Evolutionary conservation across 371 early-diverging fungal species (phyloP).

Genomic region (Actinomortierella ambigua): DNA sequence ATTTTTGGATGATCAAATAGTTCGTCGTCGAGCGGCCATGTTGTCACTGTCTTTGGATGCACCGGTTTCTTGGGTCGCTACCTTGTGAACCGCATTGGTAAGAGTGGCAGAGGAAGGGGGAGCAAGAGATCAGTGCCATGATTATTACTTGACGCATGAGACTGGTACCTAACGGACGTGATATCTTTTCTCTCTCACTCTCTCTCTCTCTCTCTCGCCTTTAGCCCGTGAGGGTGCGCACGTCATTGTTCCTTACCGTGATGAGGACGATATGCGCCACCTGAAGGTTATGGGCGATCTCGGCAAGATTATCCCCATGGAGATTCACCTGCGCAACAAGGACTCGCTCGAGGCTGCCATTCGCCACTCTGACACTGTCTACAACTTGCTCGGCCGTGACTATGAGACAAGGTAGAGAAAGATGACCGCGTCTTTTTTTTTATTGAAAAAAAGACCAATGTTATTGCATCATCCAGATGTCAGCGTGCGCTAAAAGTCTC

Average conservation of each 20-base stretch:
- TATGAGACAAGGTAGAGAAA: constrained; percentile 82
- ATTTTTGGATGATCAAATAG: constrained; percentile 35
- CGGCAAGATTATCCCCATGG: constrained; percentile 91
- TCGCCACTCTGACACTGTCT: constrained; percentile 92
- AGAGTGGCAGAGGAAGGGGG: constrained; percentile 1
- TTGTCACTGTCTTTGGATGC: constrained; percentile 95
- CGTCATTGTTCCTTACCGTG: constrained; percentile 92
- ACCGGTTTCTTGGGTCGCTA: constrained; percentile 97
- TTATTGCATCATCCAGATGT: no score
- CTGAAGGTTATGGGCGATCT: constrained; percentile 93
- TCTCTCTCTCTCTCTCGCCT: neutral
- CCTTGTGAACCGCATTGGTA: constrained; percentile 89
- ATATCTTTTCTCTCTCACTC: no score
- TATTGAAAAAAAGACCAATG: no score
- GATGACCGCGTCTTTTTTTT: no score
- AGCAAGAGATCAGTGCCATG: no score
- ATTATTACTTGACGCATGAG: no score
- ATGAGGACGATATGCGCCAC: constrained; percentile 84
- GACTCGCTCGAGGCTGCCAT: constrained; percentile 83
- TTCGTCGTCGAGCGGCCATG: constrained; percentile 81
- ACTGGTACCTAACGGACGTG: no score
- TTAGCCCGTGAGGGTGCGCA: constrained; percentile 81
- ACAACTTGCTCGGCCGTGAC: constrained; percentile 93
- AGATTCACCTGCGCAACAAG: constrained; percentile 90
- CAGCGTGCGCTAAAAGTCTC: no score